Evolutionary conservation across 1,284 basidiomycete species (phyloP).

Genomic region (Mrakiaceae sp.): DNA sequence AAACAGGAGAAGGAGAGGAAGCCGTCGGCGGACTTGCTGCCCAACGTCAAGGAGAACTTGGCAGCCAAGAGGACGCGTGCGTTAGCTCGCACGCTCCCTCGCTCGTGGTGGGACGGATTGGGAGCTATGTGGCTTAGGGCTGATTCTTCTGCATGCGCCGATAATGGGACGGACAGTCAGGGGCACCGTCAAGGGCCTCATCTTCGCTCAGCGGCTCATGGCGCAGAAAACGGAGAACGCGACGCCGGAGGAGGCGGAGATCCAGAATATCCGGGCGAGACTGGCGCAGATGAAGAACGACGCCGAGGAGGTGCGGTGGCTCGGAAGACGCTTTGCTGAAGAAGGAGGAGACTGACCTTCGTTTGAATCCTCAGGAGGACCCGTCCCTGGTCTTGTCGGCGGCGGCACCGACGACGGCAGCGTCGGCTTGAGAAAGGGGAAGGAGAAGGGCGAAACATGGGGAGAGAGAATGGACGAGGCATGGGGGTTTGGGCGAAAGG

Average conservation of each 20-base stretch:
- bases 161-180: not conserved
- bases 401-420: not conserved
- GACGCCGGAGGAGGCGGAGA: not conserved
- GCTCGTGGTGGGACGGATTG: not conserved
- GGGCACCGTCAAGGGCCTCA: conserved; percentile 15
- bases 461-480: too few species aligned
- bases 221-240: not conserved
- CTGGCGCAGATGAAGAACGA: not conserved
- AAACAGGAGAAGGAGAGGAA: conserved; percentile 29
- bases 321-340: not conserved
- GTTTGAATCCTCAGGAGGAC: not conserved
- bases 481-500: too few species aligned
- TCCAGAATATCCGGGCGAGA: not conserved
- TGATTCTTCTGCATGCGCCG: conserved; percentile 1
- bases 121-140: not conserved
- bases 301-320: not conserved
- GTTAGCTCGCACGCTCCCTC: conserved; percentile 27
- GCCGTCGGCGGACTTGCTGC: conserved; percentile 64
- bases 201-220: conserved; percentile 15
- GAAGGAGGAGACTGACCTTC: not conserved
- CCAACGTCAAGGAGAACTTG: conserved; percentile 76
- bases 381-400: not conserved
- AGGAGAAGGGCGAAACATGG: too few species aligned
- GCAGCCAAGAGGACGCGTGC: conserved; percentile 74
- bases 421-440: too few species aligned